phyloP scores from a whole-genome alignment of 2,329 filamentous ascomycete species.

The Nigrograna mackinnonii region DNA sequence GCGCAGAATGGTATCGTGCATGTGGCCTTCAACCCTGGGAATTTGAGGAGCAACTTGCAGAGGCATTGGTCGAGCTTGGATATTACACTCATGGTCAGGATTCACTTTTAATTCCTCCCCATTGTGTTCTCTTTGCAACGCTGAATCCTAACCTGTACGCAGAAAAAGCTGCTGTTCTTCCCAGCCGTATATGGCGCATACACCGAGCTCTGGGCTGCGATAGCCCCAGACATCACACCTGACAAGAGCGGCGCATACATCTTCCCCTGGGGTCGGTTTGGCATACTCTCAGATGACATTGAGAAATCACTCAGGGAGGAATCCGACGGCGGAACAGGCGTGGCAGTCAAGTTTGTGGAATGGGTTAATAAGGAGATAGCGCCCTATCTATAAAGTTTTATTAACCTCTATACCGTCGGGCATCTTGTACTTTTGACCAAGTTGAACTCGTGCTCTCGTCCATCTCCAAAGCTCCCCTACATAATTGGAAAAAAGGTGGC shows the following conservation, averaged over 20 bases:
- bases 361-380: neutral
- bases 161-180: neutral
- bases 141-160: neutral
- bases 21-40: slow-evolving; percentile 11
- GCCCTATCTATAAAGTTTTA: slow-evolving; percentile 28
- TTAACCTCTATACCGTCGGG: no score
- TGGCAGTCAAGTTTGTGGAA: neutral
- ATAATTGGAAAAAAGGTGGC: no score
- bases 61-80: slow-evolving; percentile 28
- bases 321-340: slow-evolving; percentile 1
- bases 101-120: slow-evolving; percentile 5
- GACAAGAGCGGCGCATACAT: slow-evolving; percentile 34
- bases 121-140: neutral
- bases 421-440: no score
- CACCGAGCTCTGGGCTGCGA: neutral
- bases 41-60: slow-evolving; percentile 26
- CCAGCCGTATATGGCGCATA: neutral
- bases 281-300: slow-evolving; percentile 27
- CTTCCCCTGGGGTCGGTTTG: slow-evolving; percentile 36
- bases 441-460: no score
- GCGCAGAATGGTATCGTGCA: slow-evolving; percentile 10
- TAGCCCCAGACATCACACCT: slow-evolving; percentile 47
- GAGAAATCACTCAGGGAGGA: slow-evolving; percentile 13
- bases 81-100: neutral
- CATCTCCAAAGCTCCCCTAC: no score